Evolutionary conservation across 2,329 filamentous ascomycete genomes (phyloP), one percentile per base, ranked within the genome.

Genomic region (Phialophora chinensis): DNA sequence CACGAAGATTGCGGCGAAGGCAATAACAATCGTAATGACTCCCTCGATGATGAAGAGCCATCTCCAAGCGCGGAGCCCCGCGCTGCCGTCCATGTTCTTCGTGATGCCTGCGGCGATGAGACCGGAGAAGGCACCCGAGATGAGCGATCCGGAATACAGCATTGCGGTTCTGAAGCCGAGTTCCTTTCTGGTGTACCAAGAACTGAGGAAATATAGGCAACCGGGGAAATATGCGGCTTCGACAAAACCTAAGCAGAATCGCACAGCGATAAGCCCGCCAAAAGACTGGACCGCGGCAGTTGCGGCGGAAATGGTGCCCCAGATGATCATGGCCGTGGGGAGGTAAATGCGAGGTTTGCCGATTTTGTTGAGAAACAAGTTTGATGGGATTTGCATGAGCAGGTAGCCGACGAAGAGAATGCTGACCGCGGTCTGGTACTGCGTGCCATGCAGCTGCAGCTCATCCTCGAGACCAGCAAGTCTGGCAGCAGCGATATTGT

Each of bases 61-160:
- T 60, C 86, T 78, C 87, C 86, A 88, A 0, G 85, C 85, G 0
- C 81, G 76, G 55, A 87, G 81, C 1, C 85, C 85, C 2, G 50
- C 31, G 2, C 38, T 42, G 3, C 68, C 65, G 66, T 90, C 83
- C 81, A 93, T 85, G 58, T 88, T 86, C n/a, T 81, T 79, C 0
- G 86, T 87, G 62, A 93, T 90, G 6, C 89, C 87, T 0, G 86
- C 86, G 1, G 86, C 83, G 44, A 89, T 85, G 8, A 89, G 77
- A 1, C 88, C 90, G 0, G 88, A 90, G 73, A 92, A 92, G 1
- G 90, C 90, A 4, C 89, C 89, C 0, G 88, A 89, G 23, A 92
- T 84, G 31, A 92, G 80, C 0, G 87, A 87, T 0, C 89, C 90
- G 0, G 74, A 75, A 64, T 75, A 76, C 4, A 77, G 67, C 12